phyloP scores from a whole-genome alignment of 306 rosid species.

The Benincasa hispida region DNA sequence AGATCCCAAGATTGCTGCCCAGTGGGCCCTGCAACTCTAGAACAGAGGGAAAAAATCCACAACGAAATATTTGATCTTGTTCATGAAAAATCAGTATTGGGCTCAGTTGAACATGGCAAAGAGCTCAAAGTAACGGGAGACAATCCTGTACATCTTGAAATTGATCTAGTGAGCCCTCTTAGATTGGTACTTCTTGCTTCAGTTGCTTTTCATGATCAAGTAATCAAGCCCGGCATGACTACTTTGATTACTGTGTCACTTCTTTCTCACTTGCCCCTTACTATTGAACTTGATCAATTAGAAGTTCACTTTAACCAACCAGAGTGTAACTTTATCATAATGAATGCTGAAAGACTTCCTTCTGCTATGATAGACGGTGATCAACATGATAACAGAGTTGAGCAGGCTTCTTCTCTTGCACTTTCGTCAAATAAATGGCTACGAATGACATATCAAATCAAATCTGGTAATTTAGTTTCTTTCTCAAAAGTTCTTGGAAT shows the following conservation, averaged over 20 bases:
- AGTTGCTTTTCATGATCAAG: constrained; percentile 87
- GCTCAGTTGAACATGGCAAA: constrained; percentile 21
- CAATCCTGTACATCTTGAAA: constrained; percentile 62
- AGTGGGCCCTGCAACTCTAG: constrained; percentile 60
- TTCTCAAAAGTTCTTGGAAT: not conserved
- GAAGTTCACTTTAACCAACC: constrained; percentile 90
- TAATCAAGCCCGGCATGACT: constrained; percentile 58
- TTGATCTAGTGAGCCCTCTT: constrained; percentile 90
- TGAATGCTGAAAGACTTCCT: constrained; percentile 42
- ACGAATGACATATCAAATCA: constrained; percentile 63
- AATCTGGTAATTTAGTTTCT: constrained; percentile 45
- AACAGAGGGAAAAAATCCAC: constrained; percentile 61
- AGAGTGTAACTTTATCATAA: constrained; percentile 57
- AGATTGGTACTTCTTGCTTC: constrained; percentile 84
- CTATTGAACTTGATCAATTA: constrained; percentile 57
- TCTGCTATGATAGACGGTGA: constrained; percentile 23
- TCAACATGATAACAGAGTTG: constrained; percentile 35
- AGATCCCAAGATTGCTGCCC: constrained; percentile 55
- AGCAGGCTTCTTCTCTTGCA: constrained; percentile 42
- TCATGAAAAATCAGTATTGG: constrained; percentile 27
- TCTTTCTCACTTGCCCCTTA: constrained; percentile 61
- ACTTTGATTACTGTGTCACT: constrained; percentile 62
- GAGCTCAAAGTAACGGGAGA: constrained; percentile 39
- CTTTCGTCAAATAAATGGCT: constrained; percentile 81
- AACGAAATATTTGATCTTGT: constrained; percentile 64